Percentiles rank a stretch among this genome's conserved stretches.
phyloP scores from a whole-genome alignment of 345 rosid species.

The Carallia pectinifolia region DNA sequence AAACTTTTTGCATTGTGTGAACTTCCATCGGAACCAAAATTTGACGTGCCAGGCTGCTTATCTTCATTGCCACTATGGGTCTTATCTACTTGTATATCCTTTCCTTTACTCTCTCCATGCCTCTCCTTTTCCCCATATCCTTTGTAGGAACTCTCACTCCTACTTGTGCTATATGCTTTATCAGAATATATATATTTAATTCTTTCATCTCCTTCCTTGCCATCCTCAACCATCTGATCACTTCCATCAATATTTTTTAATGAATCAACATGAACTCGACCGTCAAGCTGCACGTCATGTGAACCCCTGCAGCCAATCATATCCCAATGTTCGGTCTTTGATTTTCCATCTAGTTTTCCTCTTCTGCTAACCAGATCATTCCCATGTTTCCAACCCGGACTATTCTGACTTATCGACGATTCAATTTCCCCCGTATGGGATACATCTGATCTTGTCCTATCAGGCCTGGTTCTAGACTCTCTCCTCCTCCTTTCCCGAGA shows the following conservation, averaged over 20 bases:
- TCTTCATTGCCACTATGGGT: slow-evolving; percentile 17
- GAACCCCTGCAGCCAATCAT: slow-evolving; percentile 19
- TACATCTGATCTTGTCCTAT: slow-evolving; percentile 41
- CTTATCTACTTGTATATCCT: slow-evolving; percentile 21
- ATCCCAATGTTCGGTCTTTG: slow-evolving; percentile 14
- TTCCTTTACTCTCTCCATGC: slow-evolving; percentile 15
- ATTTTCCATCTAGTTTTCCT: slow-evolving; percentile 22
- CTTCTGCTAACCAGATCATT: slow-evolving; percentile 34
- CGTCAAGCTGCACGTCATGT: slow-evolving; percentile 16
- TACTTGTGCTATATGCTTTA: slow-evolving; percentile 18
- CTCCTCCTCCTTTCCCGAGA: slow-evolving; percentile 16
- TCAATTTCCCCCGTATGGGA: slow-evolving; percentile 28
- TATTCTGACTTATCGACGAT: slow-evolving; percentile 25
- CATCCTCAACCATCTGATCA: slow-evolving; percentile 41
- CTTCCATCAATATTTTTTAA: slow-evolving; percentile 17
- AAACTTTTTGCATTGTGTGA: too few relatives aligned
- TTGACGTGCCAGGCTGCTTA: slow-evolving; percentile 1
- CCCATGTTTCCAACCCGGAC: slow-evolving; percentile 23
- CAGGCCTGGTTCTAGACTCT: slow-evolving; percentile 34
- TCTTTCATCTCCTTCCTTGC: slow-evolving; percentile 27
- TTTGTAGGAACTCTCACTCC: slow-evolving; percentile 19
- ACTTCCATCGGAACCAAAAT: too few relatives aligned
- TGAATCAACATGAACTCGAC: slow-evolving; percentile 11
- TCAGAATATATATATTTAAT: slow-evolving; percentile 38
- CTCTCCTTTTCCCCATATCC: slow-evolving; percentile 14